A percentile compares a stretch with the other conserved stretches of the same genome.
Evolutionary conservation across 305 asterid genomes (phyloP).

Genomic region (Ruellia speciosa): DNA sequence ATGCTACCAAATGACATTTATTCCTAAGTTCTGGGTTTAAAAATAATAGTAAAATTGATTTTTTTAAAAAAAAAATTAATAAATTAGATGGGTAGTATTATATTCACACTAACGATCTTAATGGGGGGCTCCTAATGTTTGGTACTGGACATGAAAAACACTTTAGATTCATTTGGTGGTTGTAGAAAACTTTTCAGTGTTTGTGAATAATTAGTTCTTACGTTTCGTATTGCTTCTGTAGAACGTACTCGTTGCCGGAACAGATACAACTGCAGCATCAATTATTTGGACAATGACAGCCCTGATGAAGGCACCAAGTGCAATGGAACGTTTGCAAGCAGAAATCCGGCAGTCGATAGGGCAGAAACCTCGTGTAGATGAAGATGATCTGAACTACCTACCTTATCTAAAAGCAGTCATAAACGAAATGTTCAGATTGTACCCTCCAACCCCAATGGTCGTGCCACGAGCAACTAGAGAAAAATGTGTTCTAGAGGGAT

Average conservation of each 20-base stretch:
- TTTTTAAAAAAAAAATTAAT: too few species aligned
- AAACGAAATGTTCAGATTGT: not conserved
- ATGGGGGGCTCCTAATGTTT: too few species aligned
- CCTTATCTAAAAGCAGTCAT: slow-evolving; percentile 1
- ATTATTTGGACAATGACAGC: not conserved
- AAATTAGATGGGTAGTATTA: too few species aligned
- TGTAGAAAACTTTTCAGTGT: not conserved
- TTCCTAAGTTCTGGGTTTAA: too few species aligned
- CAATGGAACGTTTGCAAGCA: not conserved
- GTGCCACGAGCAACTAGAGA: not conserved
- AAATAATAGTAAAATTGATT: too few species aligned
- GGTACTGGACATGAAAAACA: too few species aligned
- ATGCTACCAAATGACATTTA: too few species aligned
- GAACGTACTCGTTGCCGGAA: not conserved
- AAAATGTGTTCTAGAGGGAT: not conserved
- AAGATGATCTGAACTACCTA: not conserved
- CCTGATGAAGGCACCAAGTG: not conserved
- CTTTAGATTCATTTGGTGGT: too few species aligned
- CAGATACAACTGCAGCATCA: slow-evolving; percentile 1
- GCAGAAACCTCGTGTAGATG: not conserved
- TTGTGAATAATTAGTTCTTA: too few species aligned
- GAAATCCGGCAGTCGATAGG: not conserved
- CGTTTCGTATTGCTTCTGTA: not conserved
- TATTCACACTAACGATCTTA: too few species aligned
- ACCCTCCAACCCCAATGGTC: not conserved